Base-by-base conservation (phyloP, 192 early-diverging fungal genomes). In the Backusella parvicylindrica region DNA sequence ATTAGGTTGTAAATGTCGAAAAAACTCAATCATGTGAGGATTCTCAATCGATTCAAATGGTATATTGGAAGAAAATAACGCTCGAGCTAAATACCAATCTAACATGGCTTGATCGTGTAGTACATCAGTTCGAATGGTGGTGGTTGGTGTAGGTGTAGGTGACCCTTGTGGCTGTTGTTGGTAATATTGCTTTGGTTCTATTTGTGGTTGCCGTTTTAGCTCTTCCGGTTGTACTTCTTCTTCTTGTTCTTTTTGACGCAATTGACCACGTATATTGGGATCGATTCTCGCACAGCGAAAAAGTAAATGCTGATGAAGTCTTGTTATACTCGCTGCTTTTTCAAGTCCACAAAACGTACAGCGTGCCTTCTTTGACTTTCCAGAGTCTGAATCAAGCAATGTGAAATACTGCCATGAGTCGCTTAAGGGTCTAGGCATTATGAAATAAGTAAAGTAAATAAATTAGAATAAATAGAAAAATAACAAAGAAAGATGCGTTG, bases 361-460 rank as follows among this genome's bases (percentile, higher is more conserved):
- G 26, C 41, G 35, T 38, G 73, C 64, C 23, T 75, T 75, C n/a
- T 35, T 35, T n/a, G 28, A 30, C 63, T 65, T 67, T 36, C 66
- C 33, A 41, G 33, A 68, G 1, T 50, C 13, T 32, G 73, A 65
- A 40, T 64, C 37, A 5, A 75, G 40, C 21, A 65, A 31, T 13
- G 63, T 65, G 37, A 66, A 75, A 41, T 66, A 75, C 8, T 64
- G 63, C 73, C 73, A 75, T 13, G 64, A 66, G 30, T 75, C 73
- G n/a, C 60, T 66, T 21, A 40, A 66, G 8, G 73, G 73, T 7
- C 73, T 60, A 32, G 73, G 73, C 73, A 75, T 75, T 75, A n/a
- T 21, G 15, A 37, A 8, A 36, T 37, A 31, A 33, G 15, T 32
- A 16, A 64, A 64, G 36, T 35, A 49, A 26, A 26, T 23, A 50